phyloP scores from a whole-genome alignment of 805 yeast species.

The Yamadazyma ubonensis region DNA sequence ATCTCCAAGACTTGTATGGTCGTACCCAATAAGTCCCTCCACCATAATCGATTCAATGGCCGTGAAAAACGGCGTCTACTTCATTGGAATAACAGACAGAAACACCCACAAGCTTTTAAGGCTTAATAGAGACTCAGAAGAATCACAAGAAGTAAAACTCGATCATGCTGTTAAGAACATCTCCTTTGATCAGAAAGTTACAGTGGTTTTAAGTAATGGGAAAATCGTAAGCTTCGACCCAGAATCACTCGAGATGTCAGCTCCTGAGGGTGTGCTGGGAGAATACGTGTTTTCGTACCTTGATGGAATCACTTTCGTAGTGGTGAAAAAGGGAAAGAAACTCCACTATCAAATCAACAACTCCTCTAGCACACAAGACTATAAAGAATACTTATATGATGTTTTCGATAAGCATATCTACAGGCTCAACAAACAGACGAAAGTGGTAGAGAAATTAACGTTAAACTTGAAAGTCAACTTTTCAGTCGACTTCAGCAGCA shows the following conservation, averaged over 20 bases:
- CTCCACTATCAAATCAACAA: slow-evolving; percentile 21
- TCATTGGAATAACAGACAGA: slow-evolving; percentile 43
- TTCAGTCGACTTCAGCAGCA: neutral
- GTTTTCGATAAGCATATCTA: slow-evolving; percentile 10
- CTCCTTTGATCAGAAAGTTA: slow-evolving; percentile 3
- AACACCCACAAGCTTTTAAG: slow-evolving; percentile 25
- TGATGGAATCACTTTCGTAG: slow-evolving; percentile 14
- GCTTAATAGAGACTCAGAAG: slow-evolving; percentile 19
- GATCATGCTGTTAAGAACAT: slow-evolving; percentile 6
- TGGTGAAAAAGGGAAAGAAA: slow-evolving; percentile 11
- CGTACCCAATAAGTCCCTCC: slow-evolving; percentile 51
- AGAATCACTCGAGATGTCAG: slow-evolving; percentile 3
- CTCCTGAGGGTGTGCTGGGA: no score
- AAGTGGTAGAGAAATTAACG: slow-evolving; percentile 9
- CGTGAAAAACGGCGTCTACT: slow-evolving; percentile 20
- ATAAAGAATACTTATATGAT: slow-evolving; percentile 10
- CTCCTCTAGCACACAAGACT: slow-evolving; percentile 2
- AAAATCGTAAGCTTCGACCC: slow-evolving; percentile 6
- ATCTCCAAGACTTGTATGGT: slow-evolving; percentile 57
- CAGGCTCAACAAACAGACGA: slow-evolving; percentile 6
- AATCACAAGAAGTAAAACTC: slow-evolving; percentile 6
- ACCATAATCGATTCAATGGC: slow-evolving; percentile 45
- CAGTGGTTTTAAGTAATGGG: slow-evolving; percentile 6
- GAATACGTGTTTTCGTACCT: slow-evolving; percentile 12
- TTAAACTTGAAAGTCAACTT: slow-evolving; percentile 7